A percentile compares a stretch with the other conserved stretches of the same genome.
Conservation (phyloP, 2,329 filamentous ascomycete species). For the Pleomassaria siparia region DNA sequence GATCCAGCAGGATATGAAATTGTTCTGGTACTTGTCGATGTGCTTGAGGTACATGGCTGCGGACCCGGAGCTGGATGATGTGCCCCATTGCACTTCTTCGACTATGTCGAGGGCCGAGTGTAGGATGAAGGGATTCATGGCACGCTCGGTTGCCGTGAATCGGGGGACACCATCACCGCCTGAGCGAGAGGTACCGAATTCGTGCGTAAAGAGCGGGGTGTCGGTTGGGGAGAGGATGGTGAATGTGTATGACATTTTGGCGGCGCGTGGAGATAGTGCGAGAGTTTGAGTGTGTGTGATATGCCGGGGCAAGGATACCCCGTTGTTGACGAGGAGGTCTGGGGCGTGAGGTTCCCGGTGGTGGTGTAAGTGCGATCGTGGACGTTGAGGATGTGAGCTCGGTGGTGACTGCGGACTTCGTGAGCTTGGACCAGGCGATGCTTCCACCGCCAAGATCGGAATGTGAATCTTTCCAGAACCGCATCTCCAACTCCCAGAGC, state of each 20-base stretch:
- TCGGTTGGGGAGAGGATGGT: constrained; percentile 94
- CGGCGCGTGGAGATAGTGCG: background rate
- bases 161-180: constrained; percentile 90
- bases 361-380: background rate
- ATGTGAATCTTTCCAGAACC: constrained; percentile 24
- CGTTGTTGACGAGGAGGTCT: background rate
- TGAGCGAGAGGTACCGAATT: constrained; percentile 95
- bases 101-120: constrained; percentile 93
- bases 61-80: constrained; percentile 30
- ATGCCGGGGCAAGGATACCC: background rate
- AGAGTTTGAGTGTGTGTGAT: background rate
- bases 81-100: constrained; percentile 92
- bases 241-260: constrained; percentile 95
- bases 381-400: constrained; percentile 1
- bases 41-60: constrained; percentile 83
- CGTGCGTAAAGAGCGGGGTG: constrained; percentile 93
- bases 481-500: constrained; percentile 14
- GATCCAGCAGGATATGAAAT: constrained; percentile 92
- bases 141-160: constrained; percentile 83
- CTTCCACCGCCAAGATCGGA: background rate
- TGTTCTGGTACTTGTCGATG: constrained; percentile 95
- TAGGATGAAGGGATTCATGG: constrained; percentile 97
- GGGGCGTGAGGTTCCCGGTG: background rate
- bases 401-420: background rate
- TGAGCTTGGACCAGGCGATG: constrained; percentile 1